Base-by-base conservation (phyloP, 1,284 basidiomycete species). In the Leccinum griseonigrum region DNA sequence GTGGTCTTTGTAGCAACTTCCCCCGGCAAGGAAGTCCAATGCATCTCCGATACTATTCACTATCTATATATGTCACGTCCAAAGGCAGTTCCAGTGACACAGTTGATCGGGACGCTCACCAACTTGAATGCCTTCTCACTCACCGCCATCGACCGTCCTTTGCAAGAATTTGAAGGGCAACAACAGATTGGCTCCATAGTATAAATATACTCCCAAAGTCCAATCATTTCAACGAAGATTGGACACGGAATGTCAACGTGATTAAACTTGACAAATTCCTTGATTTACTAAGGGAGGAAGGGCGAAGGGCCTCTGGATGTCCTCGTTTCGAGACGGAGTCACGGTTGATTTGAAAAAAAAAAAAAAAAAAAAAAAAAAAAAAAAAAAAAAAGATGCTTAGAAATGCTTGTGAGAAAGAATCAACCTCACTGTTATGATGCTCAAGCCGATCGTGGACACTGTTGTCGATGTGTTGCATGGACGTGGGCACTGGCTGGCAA, bases 1-100 rank as follows among this genome's bases (percentile, higher is more conserved):
- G 79, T 74, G 3, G 79, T 83, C 6, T 58, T 77, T 79, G 70
- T 84, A 79, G 64, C 77, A 80, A 3, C 80, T 81, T 2, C 84
- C 22, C 22, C 22, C 85, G 0, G 82, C 83, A 10, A 87, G 75
- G 72, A 86, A 85, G 48, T 81, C 79, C 43, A 86, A 68, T 0
- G 80, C 77, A 65, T 88, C 88, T 16, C 86, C 87, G 1, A 81
- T 79, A 63, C n/a, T n/a, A n/a, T 90, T 86, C 60, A 85, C 74
- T 34, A 82, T 75, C 81, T 81, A 22, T 9, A 9, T 3, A 14
- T 22, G 54, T 29, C 13, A 36, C 4, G 2, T 60, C 31, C 34
- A 8, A 56, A 29, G n/a, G 2, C 31, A 31, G 28, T 11, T 2
- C 28, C n/a, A 38, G 22, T 4, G 46, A 18, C 1, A 2, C 16